Evolutionary conservation across 768 basidiomycete species (phyloP).

Genomic region (Rhodotorula babjevae): DNA sequence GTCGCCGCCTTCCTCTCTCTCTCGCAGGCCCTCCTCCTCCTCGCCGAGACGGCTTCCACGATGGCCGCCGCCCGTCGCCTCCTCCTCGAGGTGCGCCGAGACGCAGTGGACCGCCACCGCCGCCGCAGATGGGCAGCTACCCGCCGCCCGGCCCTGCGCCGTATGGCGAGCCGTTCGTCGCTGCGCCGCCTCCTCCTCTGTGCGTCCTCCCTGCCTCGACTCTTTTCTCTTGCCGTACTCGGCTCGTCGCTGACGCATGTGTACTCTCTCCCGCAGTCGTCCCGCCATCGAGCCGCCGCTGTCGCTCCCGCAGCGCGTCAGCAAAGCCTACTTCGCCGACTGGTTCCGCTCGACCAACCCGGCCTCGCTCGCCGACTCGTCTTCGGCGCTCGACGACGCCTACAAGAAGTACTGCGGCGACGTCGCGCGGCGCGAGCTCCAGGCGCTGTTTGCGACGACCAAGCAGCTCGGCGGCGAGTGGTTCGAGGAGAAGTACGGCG

Average conservation of each 20-base stretch:
- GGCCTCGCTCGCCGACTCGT: slow-evolving; percentile 13
- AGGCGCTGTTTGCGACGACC: slow-evolving; percentile 19
- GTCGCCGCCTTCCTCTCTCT: too few species aligned
- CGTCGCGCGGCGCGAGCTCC: slow-evolving; percentile 4
- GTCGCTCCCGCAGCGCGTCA: slow-evolving; percentile 29
- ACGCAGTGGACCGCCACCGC: background rate
- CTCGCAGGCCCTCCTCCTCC: background rate
- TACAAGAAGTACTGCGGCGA: slow-evolving; percentile 38
- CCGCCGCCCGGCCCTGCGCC: background rate
- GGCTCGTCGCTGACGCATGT: too few species aligned
- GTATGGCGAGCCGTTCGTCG: background rate
- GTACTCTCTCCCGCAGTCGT: too few species aligned
- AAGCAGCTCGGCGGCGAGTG: slow-evolving; percentile 20
- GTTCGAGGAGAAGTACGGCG: slow-evolving; percentile 41
- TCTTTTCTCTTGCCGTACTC: background rate
- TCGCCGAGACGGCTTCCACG: background rate
- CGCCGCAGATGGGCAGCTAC: background rate
- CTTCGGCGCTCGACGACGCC: slow-evolving; percentile 29
- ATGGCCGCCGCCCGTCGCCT: slow-evolving; percentile 3
- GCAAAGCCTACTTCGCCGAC: slow-evolving; percentile 37
- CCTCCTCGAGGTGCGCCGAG: background rate
- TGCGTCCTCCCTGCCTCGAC: background rate
- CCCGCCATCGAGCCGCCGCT: slow-evolving; percentile 25
- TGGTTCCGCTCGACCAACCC: slow-evolving; percentile 19
- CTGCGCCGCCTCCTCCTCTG: slow-evolving; percentile 2